These are phyloP conservation scores for Cydonia oblonga DNA, from an alignment of 331 rosid species.

Conservation along the genomic window DNA sequence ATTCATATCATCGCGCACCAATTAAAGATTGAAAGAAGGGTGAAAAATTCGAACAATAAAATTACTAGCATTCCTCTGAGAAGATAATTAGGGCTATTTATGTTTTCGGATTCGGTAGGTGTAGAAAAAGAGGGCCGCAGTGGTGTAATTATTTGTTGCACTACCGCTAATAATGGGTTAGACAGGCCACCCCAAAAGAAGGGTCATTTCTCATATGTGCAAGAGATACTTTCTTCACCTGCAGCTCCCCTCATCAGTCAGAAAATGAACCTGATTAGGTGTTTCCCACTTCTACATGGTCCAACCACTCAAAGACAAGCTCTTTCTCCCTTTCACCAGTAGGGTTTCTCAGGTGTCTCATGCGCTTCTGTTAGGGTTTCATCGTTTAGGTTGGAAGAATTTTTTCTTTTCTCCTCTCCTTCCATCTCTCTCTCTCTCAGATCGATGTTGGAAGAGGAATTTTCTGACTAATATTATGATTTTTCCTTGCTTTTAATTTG, in stretches of 20 bases:
- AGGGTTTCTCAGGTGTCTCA: neutral
- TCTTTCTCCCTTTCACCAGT: neutral
- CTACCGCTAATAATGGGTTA: constrained; percentile 3
- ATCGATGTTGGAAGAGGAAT: neutral
- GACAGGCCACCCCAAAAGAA: constrained; percentile 2
- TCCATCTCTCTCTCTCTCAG: neutral
- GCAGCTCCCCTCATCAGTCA: neutral
- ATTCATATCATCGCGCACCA: too few species aligned
- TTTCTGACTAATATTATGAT: neutral
- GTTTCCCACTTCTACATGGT: constrained; percentile 12
- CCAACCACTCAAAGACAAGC: constrained; percentile 19
- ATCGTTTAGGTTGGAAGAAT: neutral
- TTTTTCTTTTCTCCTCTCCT: neutral
- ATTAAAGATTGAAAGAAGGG: too few species aligned
- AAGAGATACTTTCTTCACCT: neutral
- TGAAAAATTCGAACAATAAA: too few species aligned
- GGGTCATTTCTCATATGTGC: constrained; percentile 8
- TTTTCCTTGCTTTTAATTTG: too few species aligned
- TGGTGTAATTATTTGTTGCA: constrained; percentile 7
- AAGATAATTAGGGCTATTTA: neutral
- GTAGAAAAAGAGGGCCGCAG: neutral
- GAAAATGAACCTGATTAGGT: neutral
- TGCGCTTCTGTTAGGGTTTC: constrained; percentile 3
- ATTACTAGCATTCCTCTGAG: too few species aligned
- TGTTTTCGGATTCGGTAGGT: neutral